These are phyloP conservation scores for Trifolium subterraneum DNA, from an alignment of 306 rosid genomes.

Conservation along the genomic window DNA sequence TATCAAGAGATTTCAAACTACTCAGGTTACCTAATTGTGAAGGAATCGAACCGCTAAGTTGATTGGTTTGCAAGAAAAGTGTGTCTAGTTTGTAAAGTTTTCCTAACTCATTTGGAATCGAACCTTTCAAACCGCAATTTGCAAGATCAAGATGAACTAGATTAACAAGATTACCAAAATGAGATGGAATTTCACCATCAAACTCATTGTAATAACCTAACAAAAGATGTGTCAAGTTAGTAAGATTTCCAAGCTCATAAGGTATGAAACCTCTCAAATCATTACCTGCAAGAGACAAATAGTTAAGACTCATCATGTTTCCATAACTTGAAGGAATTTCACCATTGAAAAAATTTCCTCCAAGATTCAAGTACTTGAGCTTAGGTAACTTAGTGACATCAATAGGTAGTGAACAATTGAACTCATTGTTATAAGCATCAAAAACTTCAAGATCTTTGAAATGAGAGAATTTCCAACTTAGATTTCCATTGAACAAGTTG, in stretches of 20 bases:
- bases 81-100: constrained; percentile 71
- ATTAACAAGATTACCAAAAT: constrained; percentile 65
- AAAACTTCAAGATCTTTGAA: constrained; percentile 54
- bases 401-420: constrained; percentile 73
- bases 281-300: constrained; percentile 82
- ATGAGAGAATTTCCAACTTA: constrained; percentile 61
- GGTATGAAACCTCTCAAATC: constrained; percentile 81
- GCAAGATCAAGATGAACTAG: constrained; percentile 82
- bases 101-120: constrained; percentile 80
- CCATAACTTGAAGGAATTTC: constrained; percentile 73
- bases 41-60: constrained; percentile 72
- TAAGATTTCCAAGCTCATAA: constrained; percentile 69
- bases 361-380: constrained; percentile 65
- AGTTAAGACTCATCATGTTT: constrained; percentile 55
- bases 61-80: constrained; percentile 82
- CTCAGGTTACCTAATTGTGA: constrained; percentile 70
- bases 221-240: constrained; percentile 58
- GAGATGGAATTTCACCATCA: constrained; percentile 74
- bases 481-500: constrained; percentile 69
- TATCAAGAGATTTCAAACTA: constrained; percentile 66
- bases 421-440: constrained; percentile 78
- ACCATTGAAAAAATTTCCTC: constrained; percentile 80
- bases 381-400: constrained; percentile 56
- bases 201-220: constrained; percentile 82
- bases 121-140: constrained; percentile 73